Percentiles rank a stretch among this genome's conserved stretches.
Evolutionary conservation across 1,139 yeast species (phyloP).

Genomic region (Yamadazyma epiphylla): DNA sequence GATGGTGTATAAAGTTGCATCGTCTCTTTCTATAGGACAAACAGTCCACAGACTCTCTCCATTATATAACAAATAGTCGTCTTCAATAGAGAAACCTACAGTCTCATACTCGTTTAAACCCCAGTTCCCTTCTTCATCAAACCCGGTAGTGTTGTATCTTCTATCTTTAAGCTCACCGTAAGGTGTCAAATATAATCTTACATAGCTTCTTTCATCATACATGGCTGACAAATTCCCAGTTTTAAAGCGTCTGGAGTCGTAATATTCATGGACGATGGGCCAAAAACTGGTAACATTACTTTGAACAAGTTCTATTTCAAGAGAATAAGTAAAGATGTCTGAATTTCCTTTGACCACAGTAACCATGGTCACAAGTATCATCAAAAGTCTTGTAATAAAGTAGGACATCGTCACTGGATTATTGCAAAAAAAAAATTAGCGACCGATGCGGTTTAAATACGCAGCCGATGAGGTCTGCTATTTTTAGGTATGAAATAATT

Average conservation of each 20-base stretch:
- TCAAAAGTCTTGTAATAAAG: no score
- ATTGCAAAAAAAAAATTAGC: no score
- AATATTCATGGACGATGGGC: slow-evolving; percentile 9
- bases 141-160: slow-evolving; percentile 6
- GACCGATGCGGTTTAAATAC: no score
- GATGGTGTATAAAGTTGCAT: slow-evolving; percentile 4
- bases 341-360: background rate
- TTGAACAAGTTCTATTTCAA: slow-evolving; percentile 2
- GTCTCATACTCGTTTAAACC: slow-evolving; percentile 3
- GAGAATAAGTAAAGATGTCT: slow-evolving; percentile 1
- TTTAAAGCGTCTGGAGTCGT: slow-evolving; percentile 5
- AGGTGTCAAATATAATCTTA: slow-evolving; percentile 7
- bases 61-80: slow-evolving; percentile 6
- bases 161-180: slow-evolving; percentile 5
- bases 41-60: slow-evolving; percentile 7
- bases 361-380: no score
- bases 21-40: slow-evolving; percentile 7
- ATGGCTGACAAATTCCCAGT: slow-evolving; percentile 7
- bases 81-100: slow-evolving; percentile 5
- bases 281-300: slow-evolving; percentile 2
- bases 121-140: slow-evolving; percentile 6
- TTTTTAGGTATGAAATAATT: no score
- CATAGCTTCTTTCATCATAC: slow-evolving; percentile 3
- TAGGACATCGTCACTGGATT: no score
- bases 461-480: no score